Percentiles rank a stretch among this genome's conserved stretches.
phyloP scores from a whole-genome alignment of 192 early-diverging fungal species.

The Coemansia sp. region DNA sequence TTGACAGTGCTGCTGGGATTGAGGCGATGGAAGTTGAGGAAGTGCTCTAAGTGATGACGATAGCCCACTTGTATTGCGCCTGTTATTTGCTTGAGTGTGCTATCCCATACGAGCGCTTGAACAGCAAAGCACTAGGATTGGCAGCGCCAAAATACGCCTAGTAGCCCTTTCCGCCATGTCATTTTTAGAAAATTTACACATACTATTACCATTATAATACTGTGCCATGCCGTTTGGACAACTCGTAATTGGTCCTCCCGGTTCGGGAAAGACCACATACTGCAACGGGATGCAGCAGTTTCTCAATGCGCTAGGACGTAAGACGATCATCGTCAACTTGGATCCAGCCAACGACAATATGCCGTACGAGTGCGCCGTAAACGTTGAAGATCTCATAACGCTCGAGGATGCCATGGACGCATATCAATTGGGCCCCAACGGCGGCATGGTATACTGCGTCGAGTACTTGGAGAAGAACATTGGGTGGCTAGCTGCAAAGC shows the following conservation, averaged over 20 bases:
- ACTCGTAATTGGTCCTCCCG: constrained; percentile 92
- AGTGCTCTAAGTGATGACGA: neutral
- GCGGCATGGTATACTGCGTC: constrained; percentile 95
- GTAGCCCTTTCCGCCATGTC: neutral
- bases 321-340: constrained; percentile 90
- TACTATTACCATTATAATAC: too few species aligned
- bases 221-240: constrained; percentile 56
- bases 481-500: constrained; percentile 84
- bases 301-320: constrained; percentile 71
- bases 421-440: constrained; percentile 90
- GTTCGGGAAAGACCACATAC: constrained; percentile 95
- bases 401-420: constrained; percentile 92
- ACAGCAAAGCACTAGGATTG: neutral
- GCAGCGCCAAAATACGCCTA: neutral
- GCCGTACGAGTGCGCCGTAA: constrained; percentile 76
- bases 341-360: constrained; percentile 95
- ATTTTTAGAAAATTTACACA: neutral
- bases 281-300: constrained; percentile 91
- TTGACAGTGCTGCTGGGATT: neutral
- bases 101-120: neutral
- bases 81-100: neutral
- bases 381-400: constrained; percentile 89
- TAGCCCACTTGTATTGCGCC: neutral
- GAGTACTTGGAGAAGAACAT: constrained; percentile 91
- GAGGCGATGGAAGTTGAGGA: constrained; percentile 22